Evolutionary conservation across 2,329 filamentous ascomycete genomes (phyloP).

Genomic region (Phialemoniopsis sp.): DNA sequence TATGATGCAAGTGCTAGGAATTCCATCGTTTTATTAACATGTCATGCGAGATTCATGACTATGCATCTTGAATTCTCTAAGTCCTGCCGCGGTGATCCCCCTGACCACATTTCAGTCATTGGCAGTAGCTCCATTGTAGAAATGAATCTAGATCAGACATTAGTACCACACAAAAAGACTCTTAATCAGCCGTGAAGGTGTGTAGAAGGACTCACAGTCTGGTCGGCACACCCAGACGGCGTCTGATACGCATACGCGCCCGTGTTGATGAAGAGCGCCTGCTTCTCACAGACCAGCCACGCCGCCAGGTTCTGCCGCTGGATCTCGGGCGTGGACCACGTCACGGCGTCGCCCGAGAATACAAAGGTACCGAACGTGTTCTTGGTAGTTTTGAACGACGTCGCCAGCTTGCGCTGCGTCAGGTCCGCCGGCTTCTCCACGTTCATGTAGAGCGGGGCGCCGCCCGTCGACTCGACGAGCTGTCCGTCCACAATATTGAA

Average conservation of each 20-base stretch:
- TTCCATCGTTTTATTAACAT: no score
- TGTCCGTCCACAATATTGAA: conserved; percentile 53
- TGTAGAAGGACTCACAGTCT: conserved; percentile 41
- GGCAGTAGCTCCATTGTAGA: conserved; percentile 27
- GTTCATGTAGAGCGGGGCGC: conserved; percentile 37
- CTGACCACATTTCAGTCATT: conserved; percentile 1
- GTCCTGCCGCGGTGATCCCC: no score
- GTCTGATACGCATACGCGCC: conserved; percentile 56
- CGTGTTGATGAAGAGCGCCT: conserved; percentile 52
- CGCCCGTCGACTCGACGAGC: conserved; percentile 44
- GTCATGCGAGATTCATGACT: no score
- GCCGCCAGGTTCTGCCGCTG: conserved; percentile 50
- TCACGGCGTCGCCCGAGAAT: conserved; percentile 54
- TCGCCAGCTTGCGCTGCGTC: conserved; percentile 40
- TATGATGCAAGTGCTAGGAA: no score
- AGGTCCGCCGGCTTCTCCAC: conserved; percentile 39
- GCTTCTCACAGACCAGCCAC: conserved; percentile 52
- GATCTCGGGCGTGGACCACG: conserved; percentile 45
- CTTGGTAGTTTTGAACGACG: conserved; percentile 44
- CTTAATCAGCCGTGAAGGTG: neutral
- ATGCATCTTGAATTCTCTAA: no score
- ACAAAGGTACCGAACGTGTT: conserved; percentile 53
- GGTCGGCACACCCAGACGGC: conserved; percentile 51
- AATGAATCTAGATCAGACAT: conserved; percentile 27
- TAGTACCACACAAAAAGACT: neutral